phyloP scores from a whole-genome alignment of 2,329 filamentous ascomycete species.

The Rosellinia necatrix region DNA sequence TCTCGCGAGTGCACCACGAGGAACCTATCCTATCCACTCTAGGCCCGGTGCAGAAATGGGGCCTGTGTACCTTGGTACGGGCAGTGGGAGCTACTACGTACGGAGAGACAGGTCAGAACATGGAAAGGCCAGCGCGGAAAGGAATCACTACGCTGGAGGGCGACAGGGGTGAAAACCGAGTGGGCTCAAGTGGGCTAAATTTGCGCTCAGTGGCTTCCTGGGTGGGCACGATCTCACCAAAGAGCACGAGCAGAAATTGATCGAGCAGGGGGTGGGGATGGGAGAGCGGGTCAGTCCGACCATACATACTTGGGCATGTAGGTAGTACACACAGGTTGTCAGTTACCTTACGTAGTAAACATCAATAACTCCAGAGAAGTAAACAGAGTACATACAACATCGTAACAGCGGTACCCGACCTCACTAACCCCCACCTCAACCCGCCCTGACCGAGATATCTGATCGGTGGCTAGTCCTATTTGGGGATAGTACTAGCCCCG shows the following conservation, averaged over 20 bases:
- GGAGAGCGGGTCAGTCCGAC: conserved; percentile 12
- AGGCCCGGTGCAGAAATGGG: conserved; percentile 13
- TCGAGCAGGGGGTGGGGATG: conserved; percentile 1
- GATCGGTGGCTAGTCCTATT: conserved; percentile 1
- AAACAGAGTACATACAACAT: neutral
- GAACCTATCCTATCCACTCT: conserved; percentile 13
- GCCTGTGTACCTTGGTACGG: conserved; percentile 21
- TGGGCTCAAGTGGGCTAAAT: conserved; percentile 24
- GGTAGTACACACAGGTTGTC: too few relatives aligned
- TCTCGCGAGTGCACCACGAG: conserved; percentile 15
- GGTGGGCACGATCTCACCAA: conserved; percentile 21
- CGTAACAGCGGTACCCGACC: neutral
- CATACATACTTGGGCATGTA: too few relatives aligned
- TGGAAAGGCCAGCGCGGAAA: conserved; percentile 25
- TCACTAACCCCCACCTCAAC: too few relatives aligned
- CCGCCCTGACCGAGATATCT: neutral
- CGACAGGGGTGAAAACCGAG: conserved; percentile 9
- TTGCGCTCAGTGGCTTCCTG: conserved; percentile 20
- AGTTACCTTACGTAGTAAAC: too few relatives aligned
- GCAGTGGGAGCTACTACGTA: too few relatives aligned
- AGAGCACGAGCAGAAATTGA: conserved; percentile 18
- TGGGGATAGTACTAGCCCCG: neutral
- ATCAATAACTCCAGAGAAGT: too few relatives aligned
- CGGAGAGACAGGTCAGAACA: conserved; percentile 15
- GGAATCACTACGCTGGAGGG: conserved; percentile 15